Percentiles rank a stretch among this genome's conserved stretches.
Evolutionary conservation across 352 stramenopile genomes (phyloP).

Genomic region (Aphanomyces invadans): DNA sequence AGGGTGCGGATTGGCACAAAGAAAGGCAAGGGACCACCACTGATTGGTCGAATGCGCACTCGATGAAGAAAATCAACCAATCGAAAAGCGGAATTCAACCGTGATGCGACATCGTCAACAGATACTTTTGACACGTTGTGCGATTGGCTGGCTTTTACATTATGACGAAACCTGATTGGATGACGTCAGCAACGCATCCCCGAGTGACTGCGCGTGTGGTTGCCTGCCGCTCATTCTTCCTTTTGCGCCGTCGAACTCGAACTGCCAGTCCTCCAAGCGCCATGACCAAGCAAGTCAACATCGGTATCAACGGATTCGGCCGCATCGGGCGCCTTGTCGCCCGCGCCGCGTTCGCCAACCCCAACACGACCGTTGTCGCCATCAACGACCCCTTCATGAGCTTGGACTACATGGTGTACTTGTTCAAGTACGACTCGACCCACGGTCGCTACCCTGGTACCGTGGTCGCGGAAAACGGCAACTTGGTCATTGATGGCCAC

Average conservation of each 20-base stretch:
- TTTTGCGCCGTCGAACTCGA: conserved; percentile 2
- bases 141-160: conserved; percentile 6
- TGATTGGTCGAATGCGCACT: conserved; percentile 1
- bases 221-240: not conserved
- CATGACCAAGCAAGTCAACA: conserved; percentile 37
- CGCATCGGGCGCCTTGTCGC: conserved; percentile 46
- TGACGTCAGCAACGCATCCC: not conserved
- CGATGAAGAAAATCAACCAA: not conserved
- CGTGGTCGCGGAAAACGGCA: conserved; percentile 83
- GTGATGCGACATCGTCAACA: not conserved
- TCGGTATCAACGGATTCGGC: conserved; percentile 52
- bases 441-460: conserved; percentile 88
- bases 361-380: conserved; percentile 42
- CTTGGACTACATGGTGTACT: conserved; percentile 77
- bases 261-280: not conserved
- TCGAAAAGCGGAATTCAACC: not conserved
- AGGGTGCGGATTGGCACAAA: not conserved
- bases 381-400: conserved; percentile 61
- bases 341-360: conserved; percentile 42
- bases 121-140: not conserved
- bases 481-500: conserved; percentile 45
- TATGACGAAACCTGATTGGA: not conserved
- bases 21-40: not conserved
- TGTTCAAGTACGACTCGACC: conserved; percentile 96
- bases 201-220: not conserved